phyloP scores from a whole-genome alignment of 192 early-diverging fungal genomes.

The Backusella westeae region DNA sequence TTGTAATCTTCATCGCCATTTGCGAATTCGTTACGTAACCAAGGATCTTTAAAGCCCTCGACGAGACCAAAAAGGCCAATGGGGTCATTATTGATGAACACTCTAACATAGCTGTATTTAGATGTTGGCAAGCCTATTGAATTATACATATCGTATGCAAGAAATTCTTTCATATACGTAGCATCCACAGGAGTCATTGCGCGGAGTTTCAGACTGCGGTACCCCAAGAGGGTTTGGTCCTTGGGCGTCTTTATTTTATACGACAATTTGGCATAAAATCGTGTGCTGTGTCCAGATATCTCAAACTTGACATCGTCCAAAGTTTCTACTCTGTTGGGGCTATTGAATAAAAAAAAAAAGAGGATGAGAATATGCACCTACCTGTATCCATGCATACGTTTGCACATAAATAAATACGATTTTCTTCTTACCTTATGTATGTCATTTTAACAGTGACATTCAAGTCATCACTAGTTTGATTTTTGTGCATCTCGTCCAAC shows the following conservation, averaged over 20 bases:
- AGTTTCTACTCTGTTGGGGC: neutral
- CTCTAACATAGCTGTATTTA: neutral
- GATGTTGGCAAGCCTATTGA: conserved; percentile 1
- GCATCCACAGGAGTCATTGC: neutral
- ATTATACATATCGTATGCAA: neutral
- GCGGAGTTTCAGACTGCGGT: neutral
- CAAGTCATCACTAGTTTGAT: neutral
- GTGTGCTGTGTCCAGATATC: neutral
- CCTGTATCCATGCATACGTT: neutral
- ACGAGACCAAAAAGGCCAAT: conserved; percentile 13
- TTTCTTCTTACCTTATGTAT: neutral
- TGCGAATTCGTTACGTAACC: conserved; percentile 24
- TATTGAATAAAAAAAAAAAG: neutral
- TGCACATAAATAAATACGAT: neutral
- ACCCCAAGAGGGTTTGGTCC: neutral
- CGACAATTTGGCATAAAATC: neutral
- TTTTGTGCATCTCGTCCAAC: neutral
- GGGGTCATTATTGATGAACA: neutral
- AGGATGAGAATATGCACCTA: neutral
- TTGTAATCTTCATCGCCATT: conserved; percentile 25
- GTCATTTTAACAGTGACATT: neutral
- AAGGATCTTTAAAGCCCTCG: conserved; percentile 33
- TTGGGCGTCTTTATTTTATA: neutral
- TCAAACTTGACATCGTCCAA: neutral
- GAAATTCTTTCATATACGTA: neutral